Percentiles rank a stretch among this genome's conserved stretches.
phyloP scores from a whole-genome alignment of 345 rosid genomes.

The Salix udensis region DNA sequence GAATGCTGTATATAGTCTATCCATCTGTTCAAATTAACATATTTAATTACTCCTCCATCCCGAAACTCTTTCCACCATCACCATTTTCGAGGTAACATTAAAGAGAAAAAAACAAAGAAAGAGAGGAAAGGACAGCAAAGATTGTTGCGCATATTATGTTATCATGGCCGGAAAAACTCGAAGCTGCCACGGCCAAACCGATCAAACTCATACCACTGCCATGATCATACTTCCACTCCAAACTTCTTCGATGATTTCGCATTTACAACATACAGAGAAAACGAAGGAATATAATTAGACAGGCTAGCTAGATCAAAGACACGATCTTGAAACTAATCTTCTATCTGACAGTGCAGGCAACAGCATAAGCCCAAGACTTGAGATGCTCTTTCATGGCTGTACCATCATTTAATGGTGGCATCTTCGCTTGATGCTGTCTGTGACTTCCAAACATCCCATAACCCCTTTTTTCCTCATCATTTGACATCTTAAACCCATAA shows the following conservation, averaged over 20 bases:
- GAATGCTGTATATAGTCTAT: not conserved
- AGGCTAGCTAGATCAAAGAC: constrained; percentile 2
- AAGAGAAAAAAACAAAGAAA: not conserved
- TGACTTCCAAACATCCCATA: not conserved
- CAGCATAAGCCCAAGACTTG: constrained; percentile 60
- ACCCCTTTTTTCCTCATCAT: not conserved
- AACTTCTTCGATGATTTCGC: not conserved
- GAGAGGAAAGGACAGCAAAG: not conserved
- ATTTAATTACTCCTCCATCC: not conserved
- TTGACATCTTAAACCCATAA: not conserved
- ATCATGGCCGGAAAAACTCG: not conserved
- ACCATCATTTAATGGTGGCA: constrained; percentile 51
- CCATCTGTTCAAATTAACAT: not conserved
- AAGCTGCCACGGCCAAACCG: not conserved
- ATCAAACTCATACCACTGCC: not conserved
- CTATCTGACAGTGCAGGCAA: constrained; percentile 46
- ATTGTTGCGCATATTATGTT: not conserved
- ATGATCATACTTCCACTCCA: not conserved
- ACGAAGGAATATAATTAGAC: not conserved
- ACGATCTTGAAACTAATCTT: not conserved
- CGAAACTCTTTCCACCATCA: not conserved
- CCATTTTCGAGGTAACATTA: not conserved
- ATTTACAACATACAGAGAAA: not conserved
- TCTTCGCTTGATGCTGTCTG: constrained; percentile 14
- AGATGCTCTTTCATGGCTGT: constrained; percentile 62